These are phyloP conservation scores for Ottelia alismoides DNA, from an alignment of 106 monocot genomes.

Conservation along the genomic window DNA sequence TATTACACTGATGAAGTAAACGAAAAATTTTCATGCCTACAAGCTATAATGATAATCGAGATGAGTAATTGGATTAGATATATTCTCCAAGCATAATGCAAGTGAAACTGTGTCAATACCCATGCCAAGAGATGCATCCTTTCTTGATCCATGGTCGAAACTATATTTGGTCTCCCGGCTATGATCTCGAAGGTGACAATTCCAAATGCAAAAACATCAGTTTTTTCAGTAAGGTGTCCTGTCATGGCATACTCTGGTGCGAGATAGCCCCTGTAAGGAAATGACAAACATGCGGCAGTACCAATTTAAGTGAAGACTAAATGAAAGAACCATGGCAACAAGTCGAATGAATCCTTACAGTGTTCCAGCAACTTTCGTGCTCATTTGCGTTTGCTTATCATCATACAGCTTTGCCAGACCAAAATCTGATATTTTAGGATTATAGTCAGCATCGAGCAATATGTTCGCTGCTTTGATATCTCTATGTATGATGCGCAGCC, in stretches of 20 bases:
- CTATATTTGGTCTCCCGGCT: constrained; percentile 51
- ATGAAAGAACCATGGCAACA: neutral
- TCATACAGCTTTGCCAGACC: constrained; percentile 60
- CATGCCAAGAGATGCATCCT: constrained; percentile 72
- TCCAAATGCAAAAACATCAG: constrained; percentile 77
- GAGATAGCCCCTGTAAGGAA: constrained; percentile 57
- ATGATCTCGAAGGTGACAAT: constrained; percentile 62
- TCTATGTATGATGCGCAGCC: constrained; percentile 2
- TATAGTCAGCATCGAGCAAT: constrained; percentile 32
- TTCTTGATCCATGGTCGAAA: constrained; percentile 23
- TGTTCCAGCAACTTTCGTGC: constrained; percentile 79
- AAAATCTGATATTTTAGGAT: constrained; percentile 7
- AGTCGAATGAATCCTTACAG: constrained; percentile 47
- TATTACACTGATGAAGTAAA: too few species aligned
- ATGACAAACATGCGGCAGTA: neutral
- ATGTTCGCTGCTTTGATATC: constrained; percentile 18
- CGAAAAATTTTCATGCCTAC: too few species aligned
- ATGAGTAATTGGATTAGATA: too few species aligned
- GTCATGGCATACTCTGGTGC: constrained; percentile 92
- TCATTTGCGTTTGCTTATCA: constrained; percentile 64
- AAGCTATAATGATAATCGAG: too few species aligned
- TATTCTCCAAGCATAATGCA: too few species aligned
- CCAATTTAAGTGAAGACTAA: neutral
- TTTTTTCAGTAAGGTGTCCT: constrained; percentile 87
- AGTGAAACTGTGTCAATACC: too few species aligned